Percentiles rank a stretch among this genome's conserved stretches.
Evolutionary conservation across 78 protist species (phyloP).

Genomic region (Chrysochromulina parva): DNA sequence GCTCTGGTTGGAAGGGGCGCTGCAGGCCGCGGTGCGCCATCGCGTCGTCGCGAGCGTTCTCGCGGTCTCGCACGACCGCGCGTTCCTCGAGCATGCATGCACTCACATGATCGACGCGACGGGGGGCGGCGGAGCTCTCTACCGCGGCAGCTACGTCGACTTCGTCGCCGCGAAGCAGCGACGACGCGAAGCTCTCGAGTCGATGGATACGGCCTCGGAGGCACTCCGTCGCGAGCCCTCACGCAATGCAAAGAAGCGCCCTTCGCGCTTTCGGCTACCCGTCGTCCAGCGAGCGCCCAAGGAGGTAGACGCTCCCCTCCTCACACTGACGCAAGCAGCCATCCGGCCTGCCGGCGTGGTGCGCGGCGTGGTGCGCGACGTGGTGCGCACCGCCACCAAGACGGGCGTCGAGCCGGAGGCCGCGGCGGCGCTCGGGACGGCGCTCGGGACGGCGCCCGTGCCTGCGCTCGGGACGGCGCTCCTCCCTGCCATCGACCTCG

Average conservation of each 20-base stretch:
- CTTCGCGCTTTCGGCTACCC: no score
- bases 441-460: background rate
- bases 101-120: background rate
- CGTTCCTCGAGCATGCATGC: background rate
- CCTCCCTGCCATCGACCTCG: no score
- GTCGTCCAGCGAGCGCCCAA: no score
- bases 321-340: background rate
- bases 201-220: no score
- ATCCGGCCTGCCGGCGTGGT: background rate
- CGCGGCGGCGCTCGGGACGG: background rate
- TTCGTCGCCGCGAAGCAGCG: background rate
- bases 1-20: background rate
- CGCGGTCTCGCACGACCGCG: slow-evolving; percentile 22
- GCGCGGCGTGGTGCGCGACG: background rate
- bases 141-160: background rate
- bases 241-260: no score
- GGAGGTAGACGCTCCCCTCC: no score
- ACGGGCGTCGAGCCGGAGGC: background rate
- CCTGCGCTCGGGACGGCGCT: no score
- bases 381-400: background rate
- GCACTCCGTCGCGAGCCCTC: no score
- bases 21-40: background rate
- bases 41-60: background rate
- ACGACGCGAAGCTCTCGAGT: no score
- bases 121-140: background rate